Base-by-base conservation (phyloP, 2,329 filamentous ascomycete genomes). In the Pseudopyrenochaeta lycopersici region DNA sequence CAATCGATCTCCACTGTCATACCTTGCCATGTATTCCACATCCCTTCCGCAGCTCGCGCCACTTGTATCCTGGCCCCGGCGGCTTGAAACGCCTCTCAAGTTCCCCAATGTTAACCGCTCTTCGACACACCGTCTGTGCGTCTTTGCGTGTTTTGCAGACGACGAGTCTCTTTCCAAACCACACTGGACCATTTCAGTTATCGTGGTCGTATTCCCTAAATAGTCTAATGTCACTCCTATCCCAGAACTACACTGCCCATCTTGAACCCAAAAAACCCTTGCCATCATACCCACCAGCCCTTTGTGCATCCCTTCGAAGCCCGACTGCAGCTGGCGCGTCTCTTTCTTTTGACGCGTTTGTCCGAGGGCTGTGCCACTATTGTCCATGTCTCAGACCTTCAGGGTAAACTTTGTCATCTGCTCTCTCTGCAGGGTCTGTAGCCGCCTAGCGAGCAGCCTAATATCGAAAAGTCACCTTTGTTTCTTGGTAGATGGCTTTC, bases 41-140 rank as follows among this genome's bases (percentile, higher is more conserved):
- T 73, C 65, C 69, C 68, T 70, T 71, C 71, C 68, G 64, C 63
- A 67, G 49, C 68, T 62, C 56, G 64, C 70, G 67, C 67, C 68
- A 67, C 71, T n/a, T 58, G 51, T 54, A 52, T 59, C 65, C 56
- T 60, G 60, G 64, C 62, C 23, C 23, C 42, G 48, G 55, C 62
- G 55, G 56, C 61, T 63, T 65, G 67, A 71, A 68, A 71, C 71
- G 69, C 70, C 67, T 62, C 59, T 56, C 56, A 27, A n/a, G 23
- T 62, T 52, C 58, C 51, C 52, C 56, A 51, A 41, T 58, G 48
- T 44, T 40, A 56, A 53, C 40, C 46, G 43, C 60, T 53, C 29
- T 49, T 15, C 44, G 43, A 53, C 23, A 21, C 51, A 47, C 21
- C 38, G 55, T 48, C 55, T 48, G 49, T 56, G 49, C 46, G 32